Conservation (phyloP, 306 rosid species). For the Argentina anserina region DNA sequence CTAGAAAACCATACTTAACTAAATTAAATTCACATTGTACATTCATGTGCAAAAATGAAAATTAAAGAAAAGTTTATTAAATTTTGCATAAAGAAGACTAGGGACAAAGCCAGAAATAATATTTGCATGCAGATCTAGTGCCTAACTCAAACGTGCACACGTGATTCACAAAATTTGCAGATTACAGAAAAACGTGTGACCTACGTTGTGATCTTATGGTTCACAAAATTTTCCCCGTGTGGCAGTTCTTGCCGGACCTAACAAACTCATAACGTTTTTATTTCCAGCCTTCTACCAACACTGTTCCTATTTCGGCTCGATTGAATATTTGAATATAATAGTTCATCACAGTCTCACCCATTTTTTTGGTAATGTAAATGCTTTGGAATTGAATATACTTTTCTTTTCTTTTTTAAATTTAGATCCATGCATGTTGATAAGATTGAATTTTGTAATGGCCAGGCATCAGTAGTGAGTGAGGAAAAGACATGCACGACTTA, state of each 20-base stretch:
- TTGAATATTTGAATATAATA: too few relatives aligned
- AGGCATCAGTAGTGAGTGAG: background rate
- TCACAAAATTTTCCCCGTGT: background rate
- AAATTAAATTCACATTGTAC: too few relatives aligned
- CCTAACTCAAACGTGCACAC: background rate
- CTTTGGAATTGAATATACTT: background rate
- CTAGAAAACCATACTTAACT: too few relatives aligned
- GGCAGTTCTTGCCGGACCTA: too few relatives aligned
- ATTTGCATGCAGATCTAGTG: background rate
- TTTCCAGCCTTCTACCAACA: background rate
- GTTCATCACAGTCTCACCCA: background rate
- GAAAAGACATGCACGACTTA: background rate
- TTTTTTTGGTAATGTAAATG: constrained; percentile 13
- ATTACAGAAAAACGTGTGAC: background rate
- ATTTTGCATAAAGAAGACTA: too few relatives aligned
- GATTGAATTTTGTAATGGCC: background rate
- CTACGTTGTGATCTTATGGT: background rate
- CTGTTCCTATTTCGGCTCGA: constrained; percentile 27
- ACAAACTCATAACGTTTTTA: too few relatives aligned
- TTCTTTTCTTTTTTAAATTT: too few relatives aligned
- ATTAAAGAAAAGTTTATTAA: too few relatives aligned
- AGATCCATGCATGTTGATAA: background rate
- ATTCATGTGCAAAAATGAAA: too few relatives aligned
- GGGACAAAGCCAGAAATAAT: too few relatives aligned
- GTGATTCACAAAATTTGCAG: background rate